Evolutionary conservation across 2,329 filamentous ascomycete genomes (phyloP).

Genomic region (Gnomoniopsis sp.): DNA sequence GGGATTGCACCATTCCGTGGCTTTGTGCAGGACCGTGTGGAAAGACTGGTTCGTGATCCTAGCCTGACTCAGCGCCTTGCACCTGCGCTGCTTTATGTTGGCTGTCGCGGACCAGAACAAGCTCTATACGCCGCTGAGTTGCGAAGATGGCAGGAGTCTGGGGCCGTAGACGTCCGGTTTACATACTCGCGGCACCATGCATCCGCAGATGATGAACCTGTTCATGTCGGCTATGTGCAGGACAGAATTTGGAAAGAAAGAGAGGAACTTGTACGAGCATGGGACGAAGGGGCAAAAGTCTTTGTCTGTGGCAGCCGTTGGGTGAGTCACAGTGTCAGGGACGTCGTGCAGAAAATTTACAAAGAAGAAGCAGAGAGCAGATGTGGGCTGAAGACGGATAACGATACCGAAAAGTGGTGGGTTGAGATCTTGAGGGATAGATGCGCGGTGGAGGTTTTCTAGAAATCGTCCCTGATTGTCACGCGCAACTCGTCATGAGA

Average conservation of each 20-base stretch:
- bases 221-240: constrained; percentile 8
- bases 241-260: constrained; percentile 19
- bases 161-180: constrained; percentile 15
- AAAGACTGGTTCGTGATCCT: not conserved
- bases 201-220: not conserved
- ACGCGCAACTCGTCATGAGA: not conserved
- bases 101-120: constrained; percentile 34
- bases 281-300: constrained; percentile 14
- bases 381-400: not conserved
- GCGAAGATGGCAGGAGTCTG: constrained; percentile 19
- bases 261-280: constrained; percentile 12
- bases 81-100: constrained; percentile 37
- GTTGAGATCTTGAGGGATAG: constrained; percentile 1
- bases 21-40: constrained; percentile 34
- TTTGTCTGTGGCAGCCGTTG: constrained; percentile 17
- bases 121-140: constrained; percentile 27
- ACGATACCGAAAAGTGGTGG: not conserved
- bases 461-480: not conserved
- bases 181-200: constrained; percentile 8
- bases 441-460: not conserved
- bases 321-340: not conserved
- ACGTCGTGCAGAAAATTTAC: not conserved
- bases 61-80: constrained; percentile 29
- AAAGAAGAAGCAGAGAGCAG: not conserved
- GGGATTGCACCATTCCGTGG: constrained; percentile 43